These are phyloP conservation scores for Serpula lacrymans DNA, from an alignment of 768 basidiomycete species.

Conservation along the genomic window DNA sequence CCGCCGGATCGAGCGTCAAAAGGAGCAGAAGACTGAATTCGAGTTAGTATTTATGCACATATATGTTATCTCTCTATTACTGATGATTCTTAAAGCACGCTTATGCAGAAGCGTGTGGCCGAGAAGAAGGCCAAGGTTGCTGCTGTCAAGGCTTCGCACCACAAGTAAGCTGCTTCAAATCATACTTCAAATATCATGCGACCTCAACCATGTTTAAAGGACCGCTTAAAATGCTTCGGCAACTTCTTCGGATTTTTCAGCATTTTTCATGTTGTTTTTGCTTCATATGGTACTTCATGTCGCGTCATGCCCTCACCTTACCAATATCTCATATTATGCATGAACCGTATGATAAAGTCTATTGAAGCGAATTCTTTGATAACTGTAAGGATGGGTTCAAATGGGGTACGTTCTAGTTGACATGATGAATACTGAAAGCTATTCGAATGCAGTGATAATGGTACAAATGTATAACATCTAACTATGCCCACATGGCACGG, in stretches of 20 bases:
- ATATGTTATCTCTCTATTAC: not conserved
- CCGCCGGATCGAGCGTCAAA: conserved; percentile 85
- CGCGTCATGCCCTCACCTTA: conserved; percentile 9
- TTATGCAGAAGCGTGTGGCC: conserved; percentile 84
- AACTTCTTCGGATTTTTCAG: conserved; percentile 3
- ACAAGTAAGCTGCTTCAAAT: conserved; percentile 41
- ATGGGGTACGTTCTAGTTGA: too few species aligned
- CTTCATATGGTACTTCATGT: conserved; percentile 10
- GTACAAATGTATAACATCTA: too few species aligned
- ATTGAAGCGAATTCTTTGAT: too few species aligned
- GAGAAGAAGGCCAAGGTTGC: conserved; percentile 93
- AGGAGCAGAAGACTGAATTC: conserved; percentile 94
- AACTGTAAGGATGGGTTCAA: too few species aligned
- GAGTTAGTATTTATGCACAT: conserved; percentile 48
- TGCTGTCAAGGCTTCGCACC: conserved; percentile 83
- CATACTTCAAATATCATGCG: not conserved
- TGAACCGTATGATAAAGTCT: too few species aligned
- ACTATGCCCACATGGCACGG: conserved; percentile 64
- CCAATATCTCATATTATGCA: conserved; percentile 12
- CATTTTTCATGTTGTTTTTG: conserved; percentile 6
- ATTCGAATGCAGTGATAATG: too few species aligned
- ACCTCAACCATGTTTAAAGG: not conserved
- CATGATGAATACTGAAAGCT: too few species aligned
- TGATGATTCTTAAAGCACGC: conserved; percentile 36
- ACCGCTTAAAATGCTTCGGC: conserved; percentile 7